Evolutionary conservation across 164 flowering plant genomes (phyloP), one percentile per base, ranked within the genome.

Genomic region (Stephania cephalantha): DNA sequence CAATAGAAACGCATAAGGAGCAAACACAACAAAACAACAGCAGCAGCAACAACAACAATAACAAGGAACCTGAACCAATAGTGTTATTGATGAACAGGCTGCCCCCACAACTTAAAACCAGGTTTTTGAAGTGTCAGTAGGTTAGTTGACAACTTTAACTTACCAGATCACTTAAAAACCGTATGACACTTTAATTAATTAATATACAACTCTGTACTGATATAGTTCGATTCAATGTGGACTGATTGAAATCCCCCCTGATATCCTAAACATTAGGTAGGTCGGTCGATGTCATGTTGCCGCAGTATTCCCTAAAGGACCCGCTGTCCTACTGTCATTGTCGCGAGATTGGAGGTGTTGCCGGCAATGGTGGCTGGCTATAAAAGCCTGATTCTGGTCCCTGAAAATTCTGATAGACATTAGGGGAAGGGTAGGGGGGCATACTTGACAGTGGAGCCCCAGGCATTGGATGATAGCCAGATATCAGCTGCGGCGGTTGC

Each of bases 261-360:
- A 18, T 50, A 9, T 25, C 17, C 29, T 48, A 12, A 73, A 42
- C 52, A 44, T 9, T 30, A 29, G 25, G 25, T 30, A 29, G 25
- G 25, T 25, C 25, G 50, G 45, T 31, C 68, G 42, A 63, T 6
- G 6, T 46, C 15, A 30, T 13, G 35, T 17, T 18, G 10, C n/a
- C 25, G 35, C 46, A 13, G 44, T 17, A 17, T 10, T 50, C 50
- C 72, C 25, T 12, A 15, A 61, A 42, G 20, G 35, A 67, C 29
- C 5, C 35, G 66, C 12, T 29, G 68, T 42, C 64, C 82, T 87
- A 90, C 79, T 86, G 91, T 63, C 90, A 90, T 78, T 86, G 91
- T 63, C 90, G 86, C 50, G 89, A 86, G 15, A 87, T 84, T 2
- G 96, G 92, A 30, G 90, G 88, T 78, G 83, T 83, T 11, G 95